Base-by-base conservation (phyloP, 306 rosid genomes). In the Sesbania bispinosa region DNA sequence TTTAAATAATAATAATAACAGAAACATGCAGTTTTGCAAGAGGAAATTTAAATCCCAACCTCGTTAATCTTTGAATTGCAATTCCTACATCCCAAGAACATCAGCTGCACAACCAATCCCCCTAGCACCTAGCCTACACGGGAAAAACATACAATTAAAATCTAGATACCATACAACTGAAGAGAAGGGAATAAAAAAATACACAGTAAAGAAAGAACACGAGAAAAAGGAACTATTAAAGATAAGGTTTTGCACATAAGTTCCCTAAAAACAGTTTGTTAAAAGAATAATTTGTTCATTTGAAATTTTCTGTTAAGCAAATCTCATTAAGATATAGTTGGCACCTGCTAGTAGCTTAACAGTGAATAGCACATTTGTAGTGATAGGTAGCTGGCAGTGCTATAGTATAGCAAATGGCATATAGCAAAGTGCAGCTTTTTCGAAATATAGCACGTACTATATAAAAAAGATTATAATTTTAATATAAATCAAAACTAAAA, bases 41-140 rank as follows among this genome's bases (percentile, higher is more conserved):
- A 75, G 27, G 50, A 50, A 36, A 59, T 63, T 55, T 65, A 54
- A 60, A 53, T 71, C 70, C 84, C 78, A 81, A 76, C 59, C 47
- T 68, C 14, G 29, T 47, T 71, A 70, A 39, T 64, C 75, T 30
- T 58, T 63, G 81, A 36, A 69, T 42, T 30, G 80, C 64, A 76
- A 63, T 63, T 76, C 68, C 75, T 42, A 81, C 71, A 76, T 80
- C 75, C 33, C 53, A 70, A 66, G 75, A 63, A 70, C 59, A 76
- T 62, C 82, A 45, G 78, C 75, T 46, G 82, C 74, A 55, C 38
- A 63, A 78, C 57, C 74, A 71, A 78, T 71, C 57, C 78, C 81
- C 70, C 71, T 48, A 71, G 79, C 59, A 73, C 81, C 85, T 63
- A 76, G 54, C 78, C 81, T 76, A 60, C 79, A 71, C 9, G 47